Evolutionary conservation across 208 protist genomes (phyloP), one percentile per base, ranked within the genome.

Genomic region (Acanthamoeba triangularis): DNA sequence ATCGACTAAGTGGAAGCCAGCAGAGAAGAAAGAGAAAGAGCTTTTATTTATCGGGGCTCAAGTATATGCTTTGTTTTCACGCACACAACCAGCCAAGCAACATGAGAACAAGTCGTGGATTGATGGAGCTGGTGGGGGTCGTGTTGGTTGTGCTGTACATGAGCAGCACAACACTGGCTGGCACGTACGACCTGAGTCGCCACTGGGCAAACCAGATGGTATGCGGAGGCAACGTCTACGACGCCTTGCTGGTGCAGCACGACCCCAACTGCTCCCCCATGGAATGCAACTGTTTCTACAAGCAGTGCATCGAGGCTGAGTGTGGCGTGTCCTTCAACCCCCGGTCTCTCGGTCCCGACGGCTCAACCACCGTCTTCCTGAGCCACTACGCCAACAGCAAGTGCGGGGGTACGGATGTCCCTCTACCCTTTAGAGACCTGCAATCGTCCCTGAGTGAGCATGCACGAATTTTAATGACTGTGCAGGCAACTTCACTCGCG

Each of bases 221-320:
- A 33, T 74, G 65, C 65, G 13, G n/a, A 16, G 65, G 65, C 25
- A 74, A 25, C n/a, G 65, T 74, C 65, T 74, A 74, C 65, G n/a
- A 35, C 65, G 65, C 65, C 23, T 16, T 18, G 65, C n/a, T 74
- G n/a, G 23, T 74, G 65, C 65, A 16, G 23, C 65, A 74, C 65
- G 30, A 74, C 65, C 65, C 65, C 65, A 74, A 74, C 65, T 74
- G 65, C 65, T 74, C 18, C 65, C 13, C 65, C 30, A 16, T 33
- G 65, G 65, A 74, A 33, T 74, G 65, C 65, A 33, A 74, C 65
- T 74, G 65, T 28, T 74, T 74, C 65, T 74, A 74, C 65, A 16
- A 25, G 65, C 65, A 28, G 23, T 74, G 65, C 65, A 35, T 74
- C 10, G 65, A n/a, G 65, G 30, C 65, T 18, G 65, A 33, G 23